Evolutionary conservation across 345 rosid genomes (phyloP).

Genomic region (Cardamine chenopodiifolia): DNA sequence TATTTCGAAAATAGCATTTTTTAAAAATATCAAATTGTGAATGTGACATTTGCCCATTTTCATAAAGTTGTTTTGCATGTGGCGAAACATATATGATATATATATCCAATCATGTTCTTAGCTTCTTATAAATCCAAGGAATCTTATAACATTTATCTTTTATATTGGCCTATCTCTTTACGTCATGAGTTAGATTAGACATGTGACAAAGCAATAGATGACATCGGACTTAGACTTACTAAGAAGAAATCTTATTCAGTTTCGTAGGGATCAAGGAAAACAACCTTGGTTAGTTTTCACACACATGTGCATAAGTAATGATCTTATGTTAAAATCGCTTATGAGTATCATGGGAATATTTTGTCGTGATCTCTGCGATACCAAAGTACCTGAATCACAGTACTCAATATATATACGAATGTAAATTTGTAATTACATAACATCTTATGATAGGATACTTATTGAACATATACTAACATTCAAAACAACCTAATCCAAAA

Average conservation of each 20-base stretch:
- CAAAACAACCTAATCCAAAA: not conserved
- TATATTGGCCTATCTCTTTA: not conserved
- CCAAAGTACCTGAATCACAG: not conserved
- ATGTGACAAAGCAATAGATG: not conserved
- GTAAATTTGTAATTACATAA: not conserved
- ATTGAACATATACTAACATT: not conserved
- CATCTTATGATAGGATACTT: not conserved
- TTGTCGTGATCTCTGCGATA: not conserved
- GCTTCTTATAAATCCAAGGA: conserved; percentile 6
- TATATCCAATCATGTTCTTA: conserved; percentile 36
- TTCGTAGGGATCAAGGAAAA: conserved; percentile 23
- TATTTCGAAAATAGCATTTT: conserved; percentile 3
- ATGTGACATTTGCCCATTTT: conserved; percentile 33
- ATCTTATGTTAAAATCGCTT: not conserved
- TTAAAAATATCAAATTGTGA: conserved; percentile 15
- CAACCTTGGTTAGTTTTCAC: conserved; percentile 1
- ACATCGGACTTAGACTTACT: not conserved
- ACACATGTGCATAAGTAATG: not conserved
- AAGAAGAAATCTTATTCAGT: conserved; percentile 1
- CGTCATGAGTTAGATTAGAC: not conserved
- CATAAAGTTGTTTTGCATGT: conserved; percentile 15
- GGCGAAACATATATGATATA: conserved; percentile 15
- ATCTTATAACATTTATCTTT: not conserved
- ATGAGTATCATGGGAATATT: not conserved
- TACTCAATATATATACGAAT: not conserved